phyloP scores from a whole-genome alignment of 345 rosid genomes.

The Linum usitatissimum region DNA sequence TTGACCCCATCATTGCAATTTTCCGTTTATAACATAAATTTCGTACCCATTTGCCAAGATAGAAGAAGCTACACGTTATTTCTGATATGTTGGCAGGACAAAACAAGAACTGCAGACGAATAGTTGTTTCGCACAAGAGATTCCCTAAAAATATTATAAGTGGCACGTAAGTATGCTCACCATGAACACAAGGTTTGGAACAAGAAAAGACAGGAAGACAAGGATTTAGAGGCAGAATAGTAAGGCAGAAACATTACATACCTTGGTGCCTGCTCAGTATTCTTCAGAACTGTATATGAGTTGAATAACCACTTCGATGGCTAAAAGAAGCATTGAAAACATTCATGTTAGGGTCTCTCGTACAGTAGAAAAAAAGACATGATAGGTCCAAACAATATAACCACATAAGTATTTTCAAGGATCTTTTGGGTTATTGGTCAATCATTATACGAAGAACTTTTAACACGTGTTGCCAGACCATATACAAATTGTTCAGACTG shows the following conservation, averaged over 20 bases:
- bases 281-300: constrained; percentile 72
- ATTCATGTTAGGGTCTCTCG: constrained; percentile 13
- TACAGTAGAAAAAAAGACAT: background rate
- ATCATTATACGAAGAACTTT: background rate
- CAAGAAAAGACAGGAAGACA: background rate
- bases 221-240: background rate
- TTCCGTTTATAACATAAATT: too few relatives aligned
- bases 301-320: constrained; percentile 85
- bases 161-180: background rate
- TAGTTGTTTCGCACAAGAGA: too few relatives aligned
- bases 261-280: constrained; percentile 81
- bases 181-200: background rate
- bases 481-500: background rate
- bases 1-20: too few relatives aligned
- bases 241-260: constrained; percentile 14
- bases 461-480: background rate
- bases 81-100: background rate
- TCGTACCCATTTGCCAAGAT: too few relatives aligned
- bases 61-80: too few relatives aligned
- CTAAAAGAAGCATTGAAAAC: constrained; percentile 29
- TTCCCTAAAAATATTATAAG: too few relatives aligned
- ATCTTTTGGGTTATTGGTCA: background rate
- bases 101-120: background rate
- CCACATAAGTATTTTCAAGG: background rate
- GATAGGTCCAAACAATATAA: background rate